These are phyloP conservation scores for Hyphodiscus sp. DNA, from an alignment of 2,329 filamentous ascomycete genomes.

Conservation along the genomic window DNA sequence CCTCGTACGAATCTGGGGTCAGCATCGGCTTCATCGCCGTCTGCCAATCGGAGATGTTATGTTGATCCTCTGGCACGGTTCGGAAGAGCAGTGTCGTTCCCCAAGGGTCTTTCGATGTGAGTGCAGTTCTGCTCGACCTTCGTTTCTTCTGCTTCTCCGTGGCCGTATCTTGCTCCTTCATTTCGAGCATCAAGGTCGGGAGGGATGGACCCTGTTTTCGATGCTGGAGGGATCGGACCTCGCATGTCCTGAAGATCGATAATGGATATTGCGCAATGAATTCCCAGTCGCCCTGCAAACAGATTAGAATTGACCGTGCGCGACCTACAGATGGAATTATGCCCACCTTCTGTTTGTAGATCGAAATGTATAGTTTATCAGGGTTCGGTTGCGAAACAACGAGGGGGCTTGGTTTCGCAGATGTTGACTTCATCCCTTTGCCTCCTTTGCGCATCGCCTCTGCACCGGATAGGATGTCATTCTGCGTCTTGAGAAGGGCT, in stretches of 20 bases:
- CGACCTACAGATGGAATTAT: not conserved
- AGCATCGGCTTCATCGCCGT: slow-evolving; percentile 34
- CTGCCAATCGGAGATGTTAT: slow-evolving; percentile 53
- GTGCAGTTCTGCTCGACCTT: slow-evolving; percentile 55
- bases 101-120: slow-evolving; percentile 32
- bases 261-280: slow-evolving; percentile 27
- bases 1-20: slow-evolving; percentile 15
- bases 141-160: slow-evolving; percentile 57
- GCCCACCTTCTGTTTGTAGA: slow-evolving; percentile 32
- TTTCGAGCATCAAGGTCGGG: slow-evolving; percentile 51
- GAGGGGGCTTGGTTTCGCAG: slow-evolving; percentile 25
- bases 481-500: slow-evolving; percentile 37
- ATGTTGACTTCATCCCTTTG: slow-evolving; percentile 20
- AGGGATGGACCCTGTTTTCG: slow-evolving; percentile 54
- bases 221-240: slow-evolving; percentile 50
- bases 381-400: slow-evolving; percentile 16
- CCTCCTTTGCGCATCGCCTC: slow-evolving; percentile 9
- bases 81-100: slow-evolving; percentile 49
- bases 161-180: slow-evolving; percentile 40
- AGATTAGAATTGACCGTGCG: not conserved
- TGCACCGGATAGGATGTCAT: slow-evolving; percentile 34
- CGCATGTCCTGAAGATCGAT: slow-evolving; percentile 28
- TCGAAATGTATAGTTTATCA: slow-evolving; percentile 25
- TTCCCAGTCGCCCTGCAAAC: slow-evolving; percentile 31
- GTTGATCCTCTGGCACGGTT: slow-evolving; percentile 43